These are phyloP conservation scores for Cutaneotrichosporon mucoides DNA, from an alignment of 1,284 basidiomycete species.

Conservation along the genomic window DNA sequence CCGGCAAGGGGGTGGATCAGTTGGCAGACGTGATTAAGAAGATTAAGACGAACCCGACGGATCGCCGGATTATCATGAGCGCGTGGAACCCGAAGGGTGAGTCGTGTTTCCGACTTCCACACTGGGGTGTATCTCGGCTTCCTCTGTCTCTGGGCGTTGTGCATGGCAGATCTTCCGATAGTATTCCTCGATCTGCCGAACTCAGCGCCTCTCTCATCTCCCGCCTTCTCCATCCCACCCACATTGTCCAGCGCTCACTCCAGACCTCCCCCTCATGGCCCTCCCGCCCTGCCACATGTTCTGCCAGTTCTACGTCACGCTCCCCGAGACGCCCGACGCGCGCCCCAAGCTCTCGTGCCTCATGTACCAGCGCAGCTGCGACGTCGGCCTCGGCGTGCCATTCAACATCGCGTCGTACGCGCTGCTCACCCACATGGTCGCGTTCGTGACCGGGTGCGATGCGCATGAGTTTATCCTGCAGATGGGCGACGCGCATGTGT, in stretches of 20 bases:
- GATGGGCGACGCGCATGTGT: slow-evolving; percentile 96
- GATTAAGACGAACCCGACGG: slow-evolving; percentile 90
- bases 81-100: slow-evolving; percentile 96
- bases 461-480: slow-evolving; percentile 86
- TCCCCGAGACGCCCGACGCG: slow-evolving; percentile 52
- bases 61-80: slow-evolving; percentile 89
- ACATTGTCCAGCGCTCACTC: not conserved
- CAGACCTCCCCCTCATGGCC: slow-evolving; percentile 90
- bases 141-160: too few species aligned
- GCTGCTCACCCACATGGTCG: slow-evolving; percentile 93
- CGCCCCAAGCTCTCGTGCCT: slow-evolving; percentile 82
- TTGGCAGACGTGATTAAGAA: slow-evolving; percentile 80
- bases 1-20: slow-evolving; percentile 90
- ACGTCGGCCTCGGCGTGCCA: slow-evolving; percentile 92
- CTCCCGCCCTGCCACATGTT: slow-evolving; percentile 98
- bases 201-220: too few species aligned
- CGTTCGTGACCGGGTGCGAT: slow-evolving; percentile 78
- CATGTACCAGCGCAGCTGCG: slow-evolving; percentile 97
- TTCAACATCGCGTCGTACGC: slow-evolving; percentile 99
- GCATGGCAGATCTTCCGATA: too few species aligned
- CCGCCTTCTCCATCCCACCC: too few species aligned
- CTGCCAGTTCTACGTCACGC: slow-evolving; percentile 96
- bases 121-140: too few species aligned
- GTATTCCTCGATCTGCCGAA: too few species aligned
- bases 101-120: slow-evolving; percentile 23